Conservation (phyloP, 2,329 filamentous ascomycete genomes). For the Venturia aucupariae region DNA sequence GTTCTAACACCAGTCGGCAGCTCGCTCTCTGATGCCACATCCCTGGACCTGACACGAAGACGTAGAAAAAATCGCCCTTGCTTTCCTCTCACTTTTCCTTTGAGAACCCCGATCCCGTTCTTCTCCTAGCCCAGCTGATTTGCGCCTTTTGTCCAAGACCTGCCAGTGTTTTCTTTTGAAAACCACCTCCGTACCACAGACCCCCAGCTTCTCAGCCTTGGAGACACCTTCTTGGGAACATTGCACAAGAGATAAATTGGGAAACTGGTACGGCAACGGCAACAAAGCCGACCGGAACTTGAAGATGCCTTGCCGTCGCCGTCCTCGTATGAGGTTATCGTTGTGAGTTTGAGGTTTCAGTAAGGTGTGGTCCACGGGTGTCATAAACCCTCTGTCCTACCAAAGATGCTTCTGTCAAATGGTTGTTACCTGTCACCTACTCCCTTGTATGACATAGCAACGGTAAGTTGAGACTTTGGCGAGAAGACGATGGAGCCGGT, state of each 20-base stretch:
- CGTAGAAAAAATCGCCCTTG: too few relatives aligned
- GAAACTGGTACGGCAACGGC: neutral
- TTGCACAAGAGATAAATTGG: neutral
- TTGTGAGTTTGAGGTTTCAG: neutral
- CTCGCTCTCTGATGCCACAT: too few relatives aligned
- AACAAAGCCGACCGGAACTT: neutral
- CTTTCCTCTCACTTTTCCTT: too few relatives aligned
- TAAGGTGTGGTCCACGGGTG: neutral
- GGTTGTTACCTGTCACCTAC: neutral
- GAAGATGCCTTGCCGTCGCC: neutral
- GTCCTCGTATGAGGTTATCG: neutral
- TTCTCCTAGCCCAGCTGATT: too few relatives aligned
- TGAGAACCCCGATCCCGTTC: too few relatives aligned
- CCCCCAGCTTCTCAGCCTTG: neutral
- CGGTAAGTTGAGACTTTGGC: neutral
- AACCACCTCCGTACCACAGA: neutral
- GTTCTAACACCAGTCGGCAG: too few relatives aligned
- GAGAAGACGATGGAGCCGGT: neutral
- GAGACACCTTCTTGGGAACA: neutral
- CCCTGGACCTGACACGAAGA: too few relatives aligned
- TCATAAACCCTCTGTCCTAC: neutral
- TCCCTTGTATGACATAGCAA: neutral
- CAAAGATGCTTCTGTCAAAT: neutral
- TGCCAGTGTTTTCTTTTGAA: neutral
- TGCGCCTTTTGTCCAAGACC: neutral